These are phyloP conservation scores for Myriangium duriaei DNA, from an alignment of 2,329 filamentous ascomycete species.

Conservation along the genomic window DNA sequence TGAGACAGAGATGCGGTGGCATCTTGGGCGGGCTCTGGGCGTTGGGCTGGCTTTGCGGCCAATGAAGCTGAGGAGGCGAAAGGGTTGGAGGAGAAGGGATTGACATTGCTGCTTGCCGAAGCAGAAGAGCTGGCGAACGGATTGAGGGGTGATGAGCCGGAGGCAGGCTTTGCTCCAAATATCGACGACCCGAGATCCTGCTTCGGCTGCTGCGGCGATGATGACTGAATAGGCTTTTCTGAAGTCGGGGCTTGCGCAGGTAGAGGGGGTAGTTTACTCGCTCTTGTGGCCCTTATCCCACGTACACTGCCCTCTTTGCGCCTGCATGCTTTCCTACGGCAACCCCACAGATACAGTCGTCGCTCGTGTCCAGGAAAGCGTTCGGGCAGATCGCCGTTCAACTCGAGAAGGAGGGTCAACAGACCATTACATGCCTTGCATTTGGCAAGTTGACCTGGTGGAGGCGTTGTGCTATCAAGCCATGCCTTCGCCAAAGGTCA, in stretches of 20 bases:
- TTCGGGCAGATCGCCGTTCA: constrained; percentile 81
- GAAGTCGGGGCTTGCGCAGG: constrained; percentile 17
- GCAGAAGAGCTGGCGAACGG: constrained; percentile 45
- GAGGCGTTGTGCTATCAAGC: constrained; percentile 59
- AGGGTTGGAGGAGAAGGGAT: constrained; percentile 51
- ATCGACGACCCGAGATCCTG: constrained; percentile 52
- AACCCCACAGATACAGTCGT: constrained; percentile 76
- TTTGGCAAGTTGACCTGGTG: constrained; percentile 64
- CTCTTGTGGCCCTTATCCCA: constrained; percentile 55
- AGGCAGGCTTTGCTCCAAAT: constrained; percentile 48
- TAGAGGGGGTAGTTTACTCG: constrained; percentile 19
- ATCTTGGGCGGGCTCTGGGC: constrained; percentile 18
- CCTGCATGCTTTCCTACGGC: constrained; percentile 64
- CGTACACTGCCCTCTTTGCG: constrained; percentile 73
- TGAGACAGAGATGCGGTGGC: constrained; percentile 49
- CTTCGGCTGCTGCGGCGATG: constrained; percentile 19
- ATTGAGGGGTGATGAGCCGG: constrained; percentile 32
- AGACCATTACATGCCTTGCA: constrained; percentile 78
- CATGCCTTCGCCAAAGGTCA: constrained; percentile 51
- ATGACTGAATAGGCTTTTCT: constrained; percentile 12
- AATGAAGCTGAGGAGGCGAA: constrained; percentile 38
- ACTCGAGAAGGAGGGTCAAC: constrained; percentile 76
- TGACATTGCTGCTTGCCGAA: constrained; percentile 41
- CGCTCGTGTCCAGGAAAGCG: constrained; percentile 78
- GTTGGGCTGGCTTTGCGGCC: constrained; percentile 32